Evolutionary conservation across 2,329 filamentous ascomycete genomes (phyloP), one percentile per base, ranked within the genome.

Genomic region (Xylaria polymorpha): DNA sequence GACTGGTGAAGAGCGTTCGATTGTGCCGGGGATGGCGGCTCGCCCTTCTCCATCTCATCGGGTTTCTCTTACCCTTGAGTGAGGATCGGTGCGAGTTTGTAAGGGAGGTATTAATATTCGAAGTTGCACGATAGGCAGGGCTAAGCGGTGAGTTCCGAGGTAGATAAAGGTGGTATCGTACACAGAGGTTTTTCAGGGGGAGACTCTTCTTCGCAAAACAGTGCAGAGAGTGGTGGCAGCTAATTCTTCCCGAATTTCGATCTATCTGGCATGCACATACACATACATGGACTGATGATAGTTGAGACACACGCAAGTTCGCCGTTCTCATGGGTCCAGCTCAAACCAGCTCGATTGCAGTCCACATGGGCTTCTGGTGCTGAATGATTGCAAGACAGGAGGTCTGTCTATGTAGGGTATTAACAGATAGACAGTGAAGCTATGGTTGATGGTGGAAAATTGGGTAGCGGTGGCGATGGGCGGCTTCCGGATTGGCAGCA

Each of bases 21-120:
- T 22, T 81, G 81, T 63, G 83, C 81, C 67, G 86, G 85, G 25
- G 85, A 86, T 51, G 81, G 82, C 43, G 83, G 81, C 4, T 72
- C 67, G 58, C 59, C 60, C 68, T 74, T 75, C 71, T 76, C 76
- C 75, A 77, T 77, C 65, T 75, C 74, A 74, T 73, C 67, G 58
- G 53, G 64, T 25, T 71, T 50, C 58, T 58, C 50, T 64, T 71
- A 46, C 66, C 8, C 41, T 53, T 57, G 25, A 35, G n/a, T 29
- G 41, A 44, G 15, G 43, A 53, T 14, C n/a, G 8, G 43, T 37
- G 12, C 20, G 50, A 53, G 37, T 29, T 50, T 39, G 44, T 43
- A 64, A 61, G 62, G 32, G 48, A 64, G 50, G 22, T 43, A 46
- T 44, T 61, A 57, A 41, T 57, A 37, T 63, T 64, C 56, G n/a